Evolutionary conservation across 2,329 filamentous ascomycete genomes (phyloP).

Genomic region (Byssoonygena ceratinophila): DNA sequence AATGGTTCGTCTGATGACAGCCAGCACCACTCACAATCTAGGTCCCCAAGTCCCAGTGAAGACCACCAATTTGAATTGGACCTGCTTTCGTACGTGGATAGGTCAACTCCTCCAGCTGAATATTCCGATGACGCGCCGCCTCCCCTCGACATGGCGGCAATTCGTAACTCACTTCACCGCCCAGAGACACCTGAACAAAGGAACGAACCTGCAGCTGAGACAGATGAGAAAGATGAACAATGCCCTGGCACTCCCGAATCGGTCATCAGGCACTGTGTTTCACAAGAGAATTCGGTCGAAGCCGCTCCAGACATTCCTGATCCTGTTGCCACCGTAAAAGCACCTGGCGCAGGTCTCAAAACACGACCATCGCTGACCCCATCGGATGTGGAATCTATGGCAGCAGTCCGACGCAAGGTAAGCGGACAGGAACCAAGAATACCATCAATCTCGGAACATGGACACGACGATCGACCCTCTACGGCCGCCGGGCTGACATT

Average conservation of each 20-base stretch:
- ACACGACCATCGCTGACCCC: constrained; percentile 80
- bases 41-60: constrained; percentile 37
- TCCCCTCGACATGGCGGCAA: constrained; percentile 26
- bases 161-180: constrained; percentile 32
- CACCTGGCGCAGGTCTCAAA: constrained; percentile 75
- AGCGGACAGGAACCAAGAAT: constrained; percentile 55
- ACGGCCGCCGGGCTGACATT: constrained; percentile 3
- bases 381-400: constrained; percentile 73
- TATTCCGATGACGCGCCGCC: constrained; percentile 19
- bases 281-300: constrained; percentile 34
- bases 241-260: constrained; percentile 70
- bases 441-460: constrained; percentile 7
- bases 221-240: constrained; percentile 45
- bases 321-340: constrained; percentile 76
- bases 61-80: constrained; percentile 35
- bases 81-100: constrained; percentile 46
- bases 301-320: constrained; percentile 55
- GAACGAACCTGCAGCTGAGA: constrained; percentile 45
- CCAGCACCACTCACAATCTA: constrained; percentile 36
- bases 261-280: constrained; percentile 68
- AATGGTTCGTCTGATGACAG: constrained; percentile 15
- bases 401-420: constrained; percentile 71
- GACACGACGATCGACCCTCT: background rate
- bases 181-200: constrained; percentile 45
- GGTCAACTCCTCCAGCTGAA: constrained; percentile 28